Conservation (phyloP, 2,329 filamentous ascomycete species). For the Emergomyces africanus region DNA sequence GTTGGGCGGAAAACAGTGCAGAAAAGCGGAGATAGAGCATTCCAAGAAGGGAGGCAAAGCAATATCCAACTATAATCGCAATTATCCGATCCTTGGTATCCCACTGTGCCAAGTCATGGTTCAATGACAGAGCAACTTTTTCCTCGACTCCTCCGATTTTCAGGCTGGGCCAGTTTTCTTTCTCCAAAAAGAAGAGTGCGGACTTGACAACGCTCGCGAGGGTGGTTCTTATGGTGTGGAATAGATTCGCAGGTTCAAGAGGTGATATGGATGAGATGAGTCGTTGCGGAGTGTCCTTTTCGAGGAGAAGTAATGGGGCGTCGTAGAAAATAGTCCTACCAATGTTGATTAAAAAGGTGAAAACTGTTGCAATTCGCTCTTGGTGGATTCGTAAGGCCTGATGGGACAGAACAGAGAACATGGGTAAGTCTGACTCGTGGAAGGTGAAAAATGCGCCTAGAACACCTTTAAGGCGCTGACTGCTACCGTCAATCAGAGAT, state of each 20-base stretch:
- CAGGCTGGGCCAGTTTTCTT: constrained; percentile 18
- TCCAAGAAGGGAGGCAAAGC: constrained; percentile 59
- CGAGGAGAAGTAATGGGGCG: constrained; percentile 18
- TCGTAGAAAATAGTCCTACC: constrained; percentile 33
- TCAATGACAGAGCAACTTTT: constrained; percentile 23
- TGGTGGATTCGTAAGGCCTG: constrained; percentile 53
- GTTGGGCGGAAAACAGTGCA: constrained; percentile 50
- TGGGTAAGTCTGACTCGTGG: constrained; percentile 51
- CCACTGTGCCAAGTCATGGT: constrained; percentile 55
- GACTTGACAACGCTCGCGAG: constrained; percentile 14
- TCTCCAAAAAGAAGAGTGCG: constrained; percentile 14
- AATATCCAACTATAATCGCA: constrained; percentile 72
- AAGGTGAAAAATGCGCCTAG: constrained; percentile 28
- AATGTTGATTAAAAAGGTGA: constrained; percentile 28
- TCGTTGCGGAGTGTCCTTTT: constrained; percentile 2
- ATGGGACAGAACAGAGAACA: constrained; percentile 66
- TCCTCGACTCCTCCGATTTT: constrained; percentile 11
- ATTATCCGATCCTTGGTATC: constrained; percentile 52
- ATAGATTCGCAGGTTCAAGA: not conserved
- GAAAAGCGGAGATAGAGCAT: constrained; percentile 68
- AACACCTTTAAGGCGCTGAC: constrained; percentile 26
- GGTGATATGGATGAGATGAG: not conserved
- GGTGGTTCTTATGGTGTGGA: not conserved
- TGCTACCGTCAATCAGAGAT: constrained; percentile 30
- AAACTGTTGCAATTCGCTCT: constrained; percentile 33